Evolutionary conservation across 73 alveolate genomes (phyloP), one percentile per base, ranked within the genome.

Genomic region (Urostyla sp.): DNA sequence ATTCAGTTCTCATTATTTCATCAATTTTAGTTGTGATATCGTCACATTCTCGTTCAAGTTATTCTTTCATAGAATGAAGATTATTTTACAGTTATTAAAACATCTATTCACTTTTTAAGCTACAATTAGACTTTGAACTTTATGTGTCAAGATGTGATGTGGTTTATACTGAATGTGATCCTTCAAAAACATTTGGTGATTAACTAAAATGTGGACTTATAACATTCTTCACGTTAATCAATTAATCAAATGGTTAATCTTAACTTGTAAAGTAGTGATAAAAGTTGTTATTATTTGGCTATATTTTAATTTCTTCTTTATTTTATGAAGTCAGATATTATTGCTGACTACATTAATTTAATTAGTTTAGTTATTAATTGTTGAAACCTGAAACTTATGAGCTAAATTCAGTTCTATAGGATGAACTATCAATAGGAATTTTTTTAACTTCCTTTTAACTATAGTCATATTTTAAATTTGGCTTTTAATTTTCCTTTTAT

Each of bases 1-100:
- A 23, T 40, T 63, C 79, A 37, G 79, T 63, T 23, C 79, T 63
- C 79, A 63, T 63, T 36, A 63, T 63, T 38, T 63, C 79, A 63
- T 63, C 79, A 21, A 63, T 63, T 31, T 63, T 63, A 21, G 37
- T 63, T 21, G 79, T 8, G n/a, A 63, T 63, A 38, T 63, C 79
- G 26, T 63, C 79, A 40, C 79, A 63, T 40, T 63, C 79, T 63
- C 50, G 27, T 63, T 63, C 79, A 11, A 63, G 53, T 4, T 63
- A 57, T 43, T 63, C 50, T 24, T 63, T 63, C 79, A 63, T 63
- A 40, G 40, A 21, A 7, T 27, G 11, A 11, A 63, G 30, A 4
- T 57, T 43, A 40, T 32, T 63, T 27, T 34, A 40, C 20, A 63
- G 16, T 40, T 63, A 40, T 20, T 6, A 20, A 40, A 63, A 63